These are phyloP conservation scores for Berberis thunbergii DNA, from an alignment of 164 flowering plant genomes.

Conservation along the genomic window DNA sequence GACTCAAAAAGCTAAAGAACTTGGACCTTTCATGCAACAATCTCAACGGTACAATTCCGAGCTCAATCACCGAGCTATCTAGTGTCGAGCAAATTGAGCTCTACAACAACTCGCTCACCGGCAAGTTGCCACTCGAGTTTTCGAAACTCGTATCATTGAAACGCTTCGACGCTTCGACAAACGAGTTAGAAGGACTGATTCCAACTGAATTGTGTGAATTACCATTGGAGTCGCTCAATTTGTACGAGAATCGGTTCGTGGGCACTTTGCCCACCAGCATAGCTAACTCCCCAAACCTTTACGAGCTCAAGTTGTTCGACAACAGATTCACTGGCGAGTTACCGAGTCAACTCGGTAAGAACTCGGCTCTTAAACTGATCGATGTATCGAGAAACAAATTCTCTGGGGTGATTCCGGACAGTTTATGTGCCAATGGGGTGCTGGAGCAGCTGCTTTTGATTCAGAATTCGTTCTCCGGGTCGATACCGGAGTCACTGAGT, in stretches of 20 bases:
- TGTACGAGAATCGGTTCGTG: conserved; percentile 50
- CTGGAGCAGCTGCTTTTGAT: conserved; percentile 38
- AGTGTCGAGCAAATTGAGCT: conserved; percentile 73
- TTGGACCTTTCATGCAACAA: conserved; percentile 62
- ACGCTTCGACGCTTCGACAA: conserved; percentile 68
- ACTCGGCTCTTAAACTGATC: conserved; percentile 27
- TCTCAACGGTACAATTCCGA: conserved; percentile 59
- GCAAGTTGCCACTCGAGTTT: conserved; percentile 54
- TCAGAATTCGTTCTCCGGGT: conserved; percentile 30
- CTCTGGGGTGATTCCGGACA: conserved; percentile 57
- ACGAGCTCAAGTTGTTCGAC: conserved; percentile 33
- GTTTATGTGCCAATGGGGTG: conserved; percentile 28
- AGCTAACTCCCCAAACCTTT: conserved; percentile 28
- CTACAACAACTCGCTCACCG: conserved; percentile 67
- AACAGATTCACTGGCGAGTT: conserved; percentile 33
- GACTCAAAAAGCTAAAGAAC: conserved; percentile 40
- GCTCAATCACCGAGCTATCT: conserved; percentile 41
- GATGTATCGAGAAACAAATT: conserved; percentile 48
- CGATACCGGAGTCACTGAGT: conserved; percentile 36
- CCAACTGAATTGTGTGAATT: conserved; percentile 59
- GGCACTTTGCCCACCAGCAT: conserved; percentile 34
- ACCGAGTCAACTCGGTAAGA: conserved; percentile 38
- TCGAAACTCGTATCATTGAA: conserved; percentile 44
- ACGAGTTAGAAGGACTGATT: conserved; percentile 50
- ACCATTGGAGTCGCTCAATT: conserved; percentile 61